Base-by-base conservation (phyloP, 1,284 basidiomycete genomes). In the Leucoagaricus sp. region DNA sequence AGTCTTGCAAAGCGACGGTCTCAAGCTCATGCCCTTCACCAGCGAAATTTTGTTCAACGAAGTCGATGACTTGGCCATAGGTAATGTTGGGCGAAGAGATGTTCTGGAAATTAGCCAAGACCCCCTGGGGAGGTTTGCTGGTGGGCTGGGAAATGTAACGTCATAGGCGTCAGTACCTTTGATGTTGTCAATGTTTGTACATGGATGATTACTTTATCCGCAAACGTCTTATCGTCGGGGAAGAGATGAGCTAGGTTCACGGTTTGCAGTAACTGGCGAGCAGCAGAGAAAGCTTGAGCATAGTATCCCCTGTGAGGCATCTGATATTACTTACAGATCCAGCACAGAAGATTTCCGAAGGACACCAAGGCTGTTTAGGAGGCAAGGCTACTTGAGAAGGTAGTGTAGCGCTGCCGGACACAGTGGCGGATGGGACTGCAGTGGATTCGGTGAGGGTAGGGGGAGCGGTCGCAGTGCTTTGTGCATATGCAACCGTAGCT, bases 21-120 rank as follows among this genome's bases (percentile, higher is more conserved):
- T 88, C 77, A 12, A 96, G 80, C 69, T 96, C 94, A 9, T 85
- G 82, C 3, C 94, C 94, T 70, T 97, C 94, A 28, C 91, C 93
- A 44, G 77, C 69, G 65, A 96, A 96, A 70, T 93, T 82, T n/a
- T 73, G 69, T 55, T 93, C 79, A 34, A 94, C 80, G 65, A 95
- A 96, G 25, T 75, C 72, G 45, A 87, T 78, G 53, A 94, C 79
- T 31, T 77, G 69, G 4, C 82, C 83, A 57, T 83, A 84, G 0
- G 86, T 88, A 26, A 75, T 76, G 4, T 69, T 49, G 15, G 46
- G 25, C 7, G 46, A 48, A 65, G 72, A 75, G 63, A 92, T 78
- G 26, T 80, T 76, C 28, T 76, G 69, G 70, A 94, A 96, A 57
- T 89, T 89, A 0, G 81, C 72, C 40, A 93, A 74, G 6, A 94